Percentiles rank a stretch among this genome's conserved stretches.
phyloP scores from a whole-genome alignment of 108 stramenopile species.

The Schizochytrium sp. region DNA sequence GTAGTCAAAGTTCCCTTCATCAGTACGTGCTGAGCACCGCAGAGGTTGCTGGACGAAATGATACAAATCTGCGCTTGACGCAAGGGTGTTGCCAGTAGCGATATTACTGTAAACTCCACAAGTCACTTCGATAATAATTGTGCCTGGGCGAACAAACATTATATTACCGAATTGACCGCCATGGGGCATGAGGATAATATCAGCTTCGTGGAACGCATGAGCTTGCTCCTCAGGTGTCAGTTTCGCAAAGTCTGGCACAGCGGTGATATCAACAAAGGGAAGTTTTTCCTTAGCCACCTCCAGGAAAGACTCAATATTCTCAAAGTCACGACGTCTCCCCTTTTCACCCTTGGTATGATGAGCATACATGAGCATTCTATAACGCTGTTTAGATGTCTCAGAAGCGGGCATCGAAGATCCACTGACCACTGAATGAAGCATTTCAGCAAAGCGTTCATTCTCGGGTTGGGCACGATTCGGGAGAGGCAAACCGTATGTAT shows the following conservation, averaged over 20 bases:
- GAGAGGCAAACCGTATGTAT: not conserved
- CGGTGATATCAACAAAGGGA: not conserved
- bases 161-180: slow-evolving; percentile 47
- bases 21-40: slow-evolving; percentile 10
- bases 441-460: not conserved
- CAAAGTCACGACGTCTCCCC: not conserved
- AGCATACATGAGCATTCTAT: not conserved
- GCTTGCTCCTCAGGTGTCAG: slow-evolving; percentile 2
- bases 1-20: slow-evolving; percentile 41
- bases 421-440: too few species aligned
- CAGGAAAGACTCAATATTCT: not conserved
- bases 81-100: not conserved
- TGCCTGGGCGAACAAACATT: not conserved
- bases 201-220: slow-evolving; percentile 52
- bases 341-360: slow-evolving; percentile 32
- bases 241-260: slow-evolving; percentile 42
- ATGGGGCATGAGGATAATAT: slow-evolving; percentile 54
- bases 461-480: not conserved
- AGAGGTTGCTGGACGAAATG: slow-evolving; percentile 8
- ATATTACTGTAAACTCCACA: slow-evolving; percentile 19
- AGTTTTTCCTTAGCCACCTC: too few species aligned
- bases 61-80: not conserved
- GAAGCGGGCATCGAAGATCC: too few species aligned
- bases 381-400: not conserved
- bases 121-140: slow-evolving; percentile 9